Evolutionary conservation across 805 yeast genomes (phyloP).

Genomic region (Hanseniaspora valbyensis): DNA sequence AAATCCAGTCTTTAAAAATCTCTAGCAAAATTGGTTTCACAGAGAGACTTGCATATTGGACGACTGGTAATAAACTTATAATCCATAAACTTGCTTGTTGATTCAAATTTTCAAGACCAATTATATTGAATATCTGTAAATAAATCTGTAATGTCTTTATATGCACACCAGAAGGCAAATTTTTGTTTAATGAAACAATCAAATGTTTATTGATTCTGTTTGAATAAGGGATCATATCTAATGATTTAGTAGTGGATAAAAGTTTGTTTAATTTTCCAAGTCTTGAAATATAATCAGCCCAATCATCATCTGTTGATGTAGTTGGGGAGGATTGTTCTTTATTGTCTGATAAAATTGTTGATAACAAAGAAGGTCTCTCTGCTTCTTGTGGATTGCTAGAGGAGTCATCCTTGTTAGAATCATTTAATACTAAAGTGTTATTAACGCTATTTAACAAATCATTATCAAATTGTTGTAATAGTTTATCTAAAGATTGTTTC

Average conservation of each 20-base stretch:
- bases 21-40: constrained; percentile 69
- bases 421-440: neutral
- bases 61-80: constrained; percentile 82
- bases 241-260: constrained; percentile 27
- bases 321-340: neutral
- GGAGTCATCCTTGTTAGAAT: neutral
- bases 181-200: constrained; percentile 68
- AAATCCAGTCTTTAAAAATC: constrained; percentile 45
- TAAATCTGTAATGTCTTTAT: constrained; percentile 75
- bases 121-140: constrained; percentile 50
- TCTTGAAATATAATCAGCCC: constrained; percentile 97
- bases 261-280: constrained; percentile 69
- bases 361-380: neutral
- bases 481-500: constrained; percentile 55
- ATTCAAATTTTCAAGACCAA: constrained; percentile 47
- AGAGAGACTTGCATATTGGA: constrained; percentile 79
- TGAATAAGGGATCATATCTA: constrained; percentile 52
- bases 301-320: constrained; percentile 66
- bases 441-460: neutral
- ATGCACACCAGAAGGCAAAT: constrained; percentile 91
- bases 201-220: constrained; percentile 57
- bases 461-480: constrained; percentile 47
- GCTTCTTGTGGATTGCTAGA: neutral
- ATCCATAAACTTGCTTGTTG: constrained; percentile 64
- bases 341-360: neutral